Base-by-base conservation (phyloP, 345 rosid genomes). In the Cardamine chenopodiifolia region DNA sequence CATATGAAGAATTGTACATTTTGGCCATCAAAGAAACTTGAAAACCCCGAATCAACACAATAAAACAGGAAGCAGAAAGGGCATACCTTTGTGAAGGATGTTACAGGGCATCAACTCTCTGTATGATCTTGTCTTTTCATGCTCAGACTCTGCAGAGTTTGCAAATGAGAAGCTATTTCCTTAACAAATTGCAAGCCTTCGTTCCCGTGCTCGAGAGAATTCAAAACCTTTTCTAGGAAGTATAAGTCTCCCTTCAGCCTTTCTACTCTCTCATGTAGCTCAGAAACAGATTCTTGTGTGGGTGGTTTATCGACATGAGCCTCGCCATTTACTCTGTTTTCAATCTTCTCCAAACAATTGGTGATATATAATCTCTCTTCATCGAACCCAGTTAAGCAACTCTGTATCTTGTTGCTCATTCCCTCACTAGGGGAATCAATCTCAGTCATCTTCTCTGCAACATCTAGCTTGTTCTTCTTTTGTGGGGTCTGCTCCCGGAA, bases 131-230 rank as follows among this genome's bases (percentile, higher is more conserved):
- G 78, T 69, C 70, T 73, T 58, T 49, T 76, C 66, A 62, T 60
- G 58, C 83, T 75, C 9, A 79, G 70, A 57, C 66, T 80, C 58
- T 83, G 76, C 42, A 87, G 55, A 64, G 72, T 85, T 65, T 78
- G 81, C 62, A 85, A 66, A 42, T 82, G 82, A 57, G 78, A 49
- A 75, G 89, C 88, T 80, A 87, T 79, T 57, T 87, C 87, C 73
- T 63, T 68, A 11, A 86, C 79, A 39, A 85, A 83, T 20, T 59
- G 67, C 19, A 83, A 62, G 7, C 88, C 85, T 20, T 86, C 86
- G 13, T 74, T 65, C 31, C 86, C 90, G 5, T 69, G 53, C 35
- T 56, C 76, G 4, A 86, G 79, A 12, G 85, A 85, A 59, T 70
- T 85, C 57, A 86, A 71, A 44, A 82, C 71, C 63, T 82, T 86